A percentile compares a stretch with the other conserved stretches of the same genome.
Evolutionary conservation across 2,329 filamentous ascomycete species (phyloP).

Genomic region (Fusarium verrucosum): DNA sequence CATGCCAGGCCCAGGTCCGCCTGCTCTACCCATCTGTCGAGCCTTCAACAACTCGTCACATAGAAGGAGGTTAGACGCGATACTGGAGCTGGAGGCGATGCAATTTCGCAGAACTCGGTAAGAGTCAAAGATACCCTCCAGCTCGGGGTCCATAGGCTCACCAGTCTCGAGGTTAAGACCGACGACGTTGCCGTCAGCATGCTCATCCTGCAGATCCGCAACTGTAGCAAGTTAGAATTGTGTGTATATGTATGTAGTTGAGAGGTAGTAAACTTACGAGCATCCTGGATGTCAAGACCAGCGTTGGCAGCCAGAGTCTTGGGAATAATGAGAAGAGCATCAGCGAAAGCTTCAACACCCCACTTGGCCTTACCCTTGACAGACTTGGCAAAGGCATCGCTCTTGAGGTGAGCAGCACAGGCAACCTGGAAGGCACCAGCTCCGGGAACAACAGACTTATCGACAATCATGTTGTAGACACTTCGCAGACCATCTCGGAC

Average conservation of each 20-base stretch:
- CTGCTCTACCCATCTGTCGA: constrained; percentile 84
- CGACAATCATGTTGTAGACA: constrained; percentile 99
- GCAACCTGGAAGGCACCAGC: constrained; percentile 96
- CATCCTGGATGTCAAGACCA: constrained; percentile 96
- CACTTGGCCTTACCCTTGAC: constrained; percentile 99
- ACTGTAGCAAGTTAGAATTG: constrained; percentile 61
- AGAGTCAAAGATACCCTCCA: constrained; percentile 93
- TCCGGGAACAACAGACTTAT: constrained; percentile 92
- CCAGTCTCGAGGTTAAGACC: constrained; percentile 88
- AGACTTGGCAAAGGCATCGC: constrained; percentile 84
- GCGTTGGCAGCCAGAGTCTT: constrained; percentile 97
- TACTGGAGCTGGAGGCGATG: constrained; percentile 91
- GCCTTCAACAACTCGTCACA: constrained; percentile 99
- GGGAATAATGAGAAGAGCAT: constrained; percentile 93
- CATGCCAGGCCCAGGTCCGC: constrained; percentile 71
- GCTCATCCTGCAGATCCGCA: constrained; percentile 85
- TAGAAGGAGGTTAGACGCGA: constrained; percentile 92
- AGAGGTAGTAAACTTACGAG: constrained; percentile 68
- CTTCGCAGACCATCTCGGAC: constrained; percentile 94
- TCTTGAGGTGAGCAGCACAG: constrained; percentile 85
- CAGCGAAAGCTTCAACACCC: constrained; percentile 93
- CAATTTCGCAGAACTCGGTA: constrained; percentile 95
- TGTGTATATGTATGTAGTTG: not conserved
- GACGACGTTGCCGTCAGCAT: constrained; percentile 82
- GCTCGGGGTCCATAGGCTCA: constrained; percentile 92